Percentiles rank a stretch among this genome's conserved stretches.
These are phyloP conservation scores for Fraxinus greggii DNA, from an alignment of 305 asterid genomes.

Conservation along the genomic window DNA sequence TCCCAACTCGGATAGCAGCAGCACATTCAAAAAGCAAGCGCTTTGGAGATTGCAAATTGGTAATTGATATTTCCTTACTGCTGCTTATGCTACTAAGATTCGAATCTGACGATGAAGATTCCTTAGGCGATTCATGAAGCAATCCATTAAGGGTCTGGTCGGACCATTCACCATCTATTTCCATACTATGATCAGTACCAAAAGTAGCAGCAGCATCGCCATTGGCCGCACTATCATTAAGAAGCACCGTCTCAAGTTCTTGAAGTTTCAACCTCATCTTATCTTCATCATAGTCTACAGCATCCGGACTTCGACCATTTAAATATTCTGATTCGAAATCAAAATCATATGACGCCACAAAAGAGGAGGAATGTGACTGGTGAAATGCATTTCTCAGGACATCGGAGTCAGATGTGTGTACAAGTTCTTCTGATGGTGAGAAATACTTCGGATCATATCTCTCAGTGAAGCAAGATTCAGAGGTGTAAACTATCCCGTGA, in stretches of 20 bases:
- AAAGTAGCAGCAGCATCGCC: conserved; percentile 20
- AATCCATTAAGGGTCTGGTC: conserved; percentile 26
- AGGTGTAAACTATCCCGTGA: conserved; percentile 41
- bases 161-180: conserved; percentile 48
- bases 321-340: conserved; percentile 42
- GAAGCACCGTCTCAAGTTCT: conserved; percentile 83
- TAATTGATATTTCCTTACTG: conserved; percentile 36
- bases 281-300: conserved; percentile 46
- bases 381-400: conserved; percentile 39
- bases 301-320: conserved; percentile 41
- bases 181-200: conserved; percentile 41
- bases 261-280: conserved; percentile 61
- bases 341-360: conserved; percentile 26
- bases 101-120: conserved; percentile 61
- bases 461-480: conserved; percentile 60
- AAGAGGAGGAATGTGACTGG: conserved; percentile 31
- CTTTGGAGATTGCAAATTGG: conserved; percentile 43
- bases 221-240: conserved; percentile 41
- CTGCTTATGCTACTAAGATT: conserved; percentile 45
- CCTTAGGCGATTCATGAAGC: conserved; percentile 67
- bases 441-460: conserved; percentile 52
- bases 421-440: conserved; percentile 60
- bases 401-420: conserved; percentile 35
- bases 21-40: conserved; percentile 75
- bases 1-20: conserved; percentile 55